phyloP scores from a whole-genome alignment of 2,329 filamentous ascomycete genomes.

The Cladosporium sp. region DNA sequence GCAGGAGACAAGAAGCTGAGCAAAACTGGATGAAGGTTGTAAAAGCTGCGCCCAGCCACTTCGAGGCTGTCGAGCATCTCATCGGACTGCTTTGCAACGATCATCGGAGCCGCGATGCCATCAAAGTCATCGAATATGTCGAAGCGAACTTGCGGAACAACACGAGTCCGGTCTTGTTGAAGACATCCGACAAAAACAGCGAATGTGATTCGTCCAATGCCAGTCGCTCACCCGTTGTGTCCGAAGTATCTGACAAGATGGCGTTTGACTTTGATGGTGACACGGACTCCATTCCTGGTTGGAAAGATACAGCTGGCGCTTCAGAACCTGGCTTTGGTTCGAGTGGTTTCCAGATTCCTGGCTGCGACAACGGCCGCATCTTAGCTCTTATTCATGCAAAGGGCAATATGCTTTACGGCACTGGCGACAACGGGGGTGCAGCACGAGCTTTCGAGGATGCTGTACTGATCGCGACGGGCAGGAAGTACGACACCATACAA shows the following conservation, averaged over 20 bases:
- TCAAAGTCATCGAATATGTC: conserved; percentile 82
- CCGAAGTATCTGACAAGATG: conserved; percentile 57
- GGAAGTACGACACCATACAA: conserved; percentile 68
- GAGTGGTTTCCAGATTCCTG: conserved; percentile 82
- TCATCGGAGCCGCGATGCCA: conserved; percentile 78
- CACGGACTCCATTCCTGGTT: conserved; percentile 39
- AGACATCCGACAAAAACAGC: conserved; percentile 55
- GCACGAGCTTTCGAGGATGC: conserved; percentile 93
- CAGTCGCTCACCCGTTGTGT: conserved; percentile 55
- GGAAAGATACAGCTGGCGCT: conserved; percentile 42
- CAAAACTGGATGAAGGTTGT: conserved; percentile 84
- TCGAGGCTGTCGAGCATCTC: conserved; percentile 93
- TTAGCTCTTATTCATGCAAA: conserved; percentile 94
- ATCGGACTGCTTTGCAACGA: conserved; percentile 82
- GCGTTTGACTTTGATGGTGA: conserved; percentile 58
- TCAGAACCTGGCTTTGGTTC: conserved; percentile 64
- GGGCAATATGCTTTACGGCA: conserved; percentile 94
- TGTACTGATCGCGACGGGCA: conserved; percentile 81
- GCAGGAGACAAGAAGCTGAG: conserved; percentile 80
- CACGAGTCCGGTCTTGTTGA: conserved; percentile 49
- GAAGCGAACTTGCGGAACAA: conserved; percentile 66
- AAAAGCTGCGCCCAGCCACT: conserved; percentile 78
- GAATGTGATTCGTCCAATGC: conserved; percentile 58
- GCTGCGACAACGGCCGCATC: conserved; percentile 86
- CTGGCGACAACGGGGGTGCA: conserved; percentile 78